Evolutionary conservation across 345 rosid species (phyloP).

Genomic region (Carallia brachiata): DNA sequence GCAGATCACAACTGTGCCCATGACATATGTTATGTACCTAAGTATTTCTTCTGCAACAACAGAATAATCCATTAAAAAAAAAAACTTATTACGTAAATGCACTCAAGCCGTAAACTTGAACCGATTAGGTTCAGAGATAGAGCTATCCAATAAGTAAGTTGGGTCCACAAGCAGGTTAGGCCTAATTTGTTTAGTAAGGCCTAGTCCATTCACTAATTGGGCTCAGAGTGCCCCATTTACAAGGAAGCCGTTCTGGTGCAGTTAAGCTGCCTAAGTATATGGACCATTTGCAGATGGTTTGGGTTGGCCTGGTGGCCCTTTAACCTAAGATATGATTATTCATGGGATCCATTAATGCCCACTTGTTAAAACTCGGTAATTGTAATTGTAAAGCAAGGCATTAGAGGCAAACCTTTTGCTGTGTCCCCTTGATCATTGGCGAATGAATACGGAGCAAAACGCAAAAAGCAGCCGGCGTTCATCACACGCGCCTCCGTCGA

Average conservation of each 20-base stretch:
- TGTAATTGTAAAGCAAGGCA: neutral
- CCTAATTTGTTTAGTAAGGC: too few relatives aligned
- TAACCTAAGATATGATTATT: neutral
- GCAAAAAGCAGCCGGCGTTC: constrained; percentile 50
- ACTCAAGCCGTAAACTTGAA: too few relatives aligned
- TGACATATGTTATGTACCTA: neutral
- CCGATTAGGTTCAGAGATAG: too few relatives aligned
- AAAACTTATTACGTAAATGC: too few relatives aligned
- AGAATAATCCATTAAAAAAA: neutral
- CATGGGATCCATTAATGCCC: neutral
- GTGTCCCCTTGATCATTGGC: constrained; percentile 12
- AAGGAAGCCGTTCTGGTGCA: too few relatives aligned
- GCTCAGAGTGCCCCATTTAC: too few relatives aligned
- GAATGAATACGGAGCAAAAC: constrained; percentile 39
- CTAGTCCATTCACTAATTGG: too few relatives aligned
- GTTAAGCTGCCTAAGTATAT: too few relatives aligned
- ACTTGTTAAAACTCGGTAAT: neutral
- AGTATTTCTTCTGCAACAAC: constrained; percentile 21
- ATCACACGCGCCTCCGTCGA: constrained; percentile 44
- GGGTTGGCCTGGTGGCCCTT: too few relatives aligned
- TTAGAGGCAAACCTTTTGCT: neutral
- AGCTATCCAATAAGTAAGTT: too few relatives aligned
- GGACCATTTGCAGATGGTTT: too few relatives aligned
- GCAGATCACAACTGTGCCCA: constrained; percentile 13
- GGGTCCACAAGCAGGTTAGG: too few relatives aligned